Percentiles rank a stretch among this genome's conserved stretches.
These are phyloP conservation scores for Ophiocordyceps camponoti-saundersi DNA, from an alignment of 2,329 filamentous ascomycete genomes.

Conservation along the genomic window DNA sequence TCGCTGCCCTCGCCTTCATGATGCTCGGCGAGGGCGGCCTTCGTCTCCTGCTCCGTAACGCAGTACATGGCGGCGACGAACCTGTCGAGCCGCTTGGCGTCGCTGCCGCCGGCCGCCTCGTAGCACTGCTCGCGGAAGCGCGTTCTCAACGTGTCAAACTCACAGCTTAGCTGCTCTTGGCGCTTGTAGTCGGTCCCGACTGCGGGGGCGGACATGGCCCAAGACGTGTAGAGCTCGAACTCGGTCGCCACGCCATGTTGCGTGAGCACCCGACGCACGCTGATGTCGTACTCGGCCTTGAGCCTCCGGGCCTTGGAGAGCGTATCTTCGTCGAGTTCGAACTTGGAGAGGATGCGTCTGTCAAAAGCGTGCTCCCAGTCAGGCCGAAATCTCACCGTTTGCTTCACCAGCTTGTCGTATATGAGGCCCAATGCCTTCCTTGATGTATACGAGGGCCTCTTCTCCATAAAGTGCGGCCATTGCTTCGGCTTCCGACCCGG, in stretches of 20 bases:
- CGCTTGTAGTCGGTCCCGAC: conserved; percentile 69
- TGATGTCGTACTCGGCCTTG: conserved; percentile 63
- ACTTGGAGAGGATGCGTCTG: conserved; percentile 49
- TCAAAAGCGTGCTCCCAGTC: conserved; percentile 64
- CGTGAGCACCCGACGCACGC: conserved; percentile 63
- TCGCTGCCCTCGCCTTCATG: conserved; percentile 1
- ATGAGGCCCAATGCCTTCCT: conserved; percentile 59
- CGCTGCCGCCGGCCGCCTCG: conserved; percentile 41
- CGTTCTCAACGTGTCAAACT: conserved; percentile 48
- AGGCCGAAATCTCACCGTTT: conserved; percentile 50
- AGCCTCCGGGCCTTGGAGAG: conserved; percentile 44
- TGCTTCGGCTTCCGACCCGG: conserved; percentile 37
- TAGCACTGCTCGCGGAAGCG: conserved; percentile 52
- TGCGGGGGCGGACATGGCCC: conserved; percentile 58
- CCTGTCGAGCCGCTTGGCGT: conserved; percentile 42
- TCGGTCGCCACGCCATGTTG: conserved; percentile 74
- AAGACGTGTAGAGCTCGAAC: conserved; percentile 83
- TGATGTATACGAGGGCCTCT: conserved; percentile 47
- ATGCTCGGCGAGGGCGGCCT: conserved; percentile 34
- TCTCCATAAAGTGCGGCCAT: conserved; percentile 87
- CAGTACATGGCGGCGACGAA: conserved; percentile 82
- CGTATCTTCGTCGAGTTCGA: conserved; percentile 33
- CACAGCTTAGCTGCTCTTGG: conserved; percentile 62
- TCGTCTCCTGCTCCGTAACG: conserved; percentile 57
- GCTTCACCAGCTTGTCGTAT: conserved; percentile 52